Conservation (phyloP, 768 basidiomycete genomes). For the Neoboletus subvelutipes region DNA sequence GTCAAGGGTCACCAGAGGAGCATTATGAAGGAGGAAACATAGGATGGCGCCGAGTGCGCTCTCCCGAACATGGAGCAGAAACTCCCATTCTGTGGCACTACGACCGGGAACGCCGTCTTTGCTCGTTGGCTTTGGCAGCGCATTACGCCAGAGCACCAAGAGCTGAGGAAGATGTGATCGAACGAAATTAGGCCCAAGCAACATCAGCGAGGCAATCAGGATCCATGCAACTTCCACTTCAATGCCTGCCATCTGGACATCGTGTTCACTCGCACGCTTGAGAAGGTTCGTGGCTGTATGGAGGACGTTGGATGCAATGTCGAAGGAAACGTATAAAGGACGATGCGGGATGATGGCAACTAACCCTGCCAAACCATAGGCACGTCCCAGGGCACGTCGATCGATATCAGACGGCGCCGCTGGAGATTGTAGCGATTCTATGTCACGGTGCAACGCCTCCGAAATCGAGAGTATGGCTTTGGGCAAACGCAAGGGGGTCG, state of each 20-base stretch:
- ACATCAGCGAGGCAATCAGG: conserved; percentile 85
- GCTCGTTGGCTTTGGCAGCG: conserved; percentile 89
- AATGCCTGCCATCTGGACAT: conserved; percentile 73
- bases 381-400: conserved; percentile 76
- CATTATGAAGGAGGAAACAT: conserved; percentile 83
- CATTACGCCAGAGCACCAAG: conserved; percentile 95
- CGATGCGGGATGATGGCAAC: conserved; percentile 83
- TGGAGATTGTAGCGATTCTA: conserved; percentile 70
- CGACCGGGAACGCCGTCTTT: conserved; percentile 75
- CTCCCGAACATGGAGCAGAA: conserved; percentile 88
- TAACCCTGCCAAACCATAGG: conserved; percentile 86
- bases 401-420: conserved; percentile 69
- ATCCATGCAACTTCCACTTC: conserved; percentile 97
- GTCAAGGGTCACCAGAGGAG: conserved; percentile 81
- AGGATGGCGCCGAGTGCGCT: conserved; percentile 86
- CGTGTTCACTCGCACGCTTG: conserved; percentile 89
- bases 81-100: conserved; percentile 80
- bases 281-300: conserved; percentile 89
- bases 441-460: conserved; percentile 82
- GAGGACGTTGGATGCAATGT: conserved; percentile 86
- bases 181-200: conserved; percentile 91
- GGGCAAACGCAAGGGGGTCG: conserved; percentile 82
- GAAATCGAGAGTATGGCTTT: conserved; percentile 74
- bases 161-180: conserved; percentile 91
- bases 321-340: conserved; percentile 93